These are phyloP conservation scores for Priceomyces medius DNA, from an alignment of 805 yeast genomes.

Conservation along the genomic window DNA sequence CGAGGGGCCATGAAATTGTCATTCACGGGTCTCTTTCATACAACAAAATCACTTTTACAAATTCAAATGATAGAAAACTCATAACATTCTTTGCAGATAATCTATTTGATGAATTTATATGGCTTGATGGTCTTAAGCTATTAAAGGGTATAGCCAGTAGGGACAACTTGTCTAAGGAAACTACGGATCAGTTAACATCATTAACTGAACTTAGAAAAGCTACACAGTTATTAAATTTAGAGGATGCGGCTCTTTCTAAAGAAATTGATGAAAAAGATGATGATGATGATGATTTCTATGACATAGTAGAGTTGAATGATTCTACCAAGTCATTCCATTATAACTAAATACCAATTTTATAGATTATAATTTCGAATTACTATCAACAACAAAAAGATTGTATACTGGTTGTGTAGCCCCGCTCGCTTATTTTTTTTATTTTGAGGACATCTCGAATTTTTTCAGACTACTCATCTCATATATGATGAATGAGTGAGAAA, in stretches of 20 bases:
- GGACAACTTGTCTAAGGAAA: constrained; percentile 35
- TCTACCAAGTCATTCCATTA: constrained; percentile 13
- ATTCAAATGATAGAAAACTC: constrained; percentile 39
- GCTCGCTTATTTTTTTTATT: constrained; percentile 3
- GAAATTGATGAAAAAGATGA: constrained; percentile 21
- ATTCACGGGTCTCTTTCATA: constrained; percentile 57
- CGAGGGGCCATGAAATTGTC: constrained; percentile 48
- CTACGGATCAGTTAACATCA: constrained; percentile 33
- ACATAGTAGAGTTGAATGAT: constrained; percentile 15
- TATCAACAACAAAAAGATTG: background rate
- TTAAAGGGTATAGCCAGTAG: constrained; percentile 33
- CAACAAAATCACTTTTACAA: constrained; percentile 54
- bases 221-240: constrained; percentile 40
- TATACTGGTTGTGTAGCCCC: constrained; percentile 8
- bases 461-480: constrained; percentile 13
- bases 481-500: background rate
- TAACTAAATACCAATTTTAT: background rate
- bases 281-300: constrained; percentile 26
- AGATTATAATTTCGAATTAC: background rate
- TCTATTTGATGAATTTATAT: constrained; percentile 61
- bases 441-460: constrained; percentile 8
- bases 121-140: constrained; percentile 76
- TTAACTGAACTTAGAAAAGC: constrained; percentile 38
- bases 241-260: constrained; percentile 15
- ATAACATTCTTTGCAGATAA: constrained; percentile 71